A percentile compares a stretch with the other conserved stretches of the same genome.
phyloP scores from a whole-genome alignment of 768 basidiomycete genomes.

The Mycena polygramma region DNA sequence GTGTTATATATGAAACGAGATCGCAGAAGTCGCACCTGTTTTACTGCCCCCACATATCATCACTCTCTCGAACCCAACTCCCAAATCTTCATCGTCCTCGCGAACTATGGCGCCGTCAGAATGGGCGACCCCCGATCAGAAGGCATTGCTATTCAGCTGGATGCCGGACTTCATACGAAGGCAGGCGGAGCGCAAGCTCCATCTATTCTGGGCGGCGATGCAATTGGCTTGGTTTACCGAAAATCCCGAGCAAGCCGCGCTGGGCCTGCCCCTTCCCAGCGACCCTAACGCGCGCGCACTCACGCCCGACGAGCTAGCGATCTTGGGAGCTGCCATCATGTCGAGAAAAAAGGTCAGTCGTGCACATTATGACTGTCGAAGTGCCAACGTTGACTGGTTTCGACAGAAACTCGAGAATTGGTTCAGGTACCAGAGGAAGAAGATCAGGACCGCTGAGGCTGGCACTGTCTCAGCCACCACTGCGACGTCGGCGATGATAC shows the following conservation, averaged over 20 bases:
- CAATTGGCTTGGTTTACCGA: neutral
- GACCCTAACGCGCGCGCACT: neutral
- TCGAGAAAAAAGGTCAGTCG: neutral
- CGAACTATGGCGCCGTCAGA: neutral
- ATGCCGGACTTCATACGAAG: constrained; percentile 12
- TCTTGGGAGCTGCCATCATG: neutral
- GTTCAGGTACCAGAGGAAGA: constrained; percentile 4
- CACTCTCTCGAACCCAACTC: too few relatives aligned
- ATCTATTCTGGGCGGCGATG: constrained; percentile 18
- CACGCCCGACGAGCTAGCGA: neutral
- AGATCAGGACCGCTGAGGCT: neutral
- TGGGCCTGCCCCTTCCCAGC: neutral
- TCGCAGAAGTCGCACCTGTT: neutral
- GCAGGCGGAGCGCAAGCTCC: constrained; percentile 5
- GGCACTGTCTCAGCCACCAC: neutral
- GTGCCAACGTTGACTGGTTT: too few relatives aligned
- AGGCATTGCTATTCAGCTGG: neutral
- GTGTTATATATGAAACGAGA: too few relatives aligned
- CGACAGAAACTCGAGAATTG: neutral
- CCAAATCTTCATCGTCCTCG: neutral
- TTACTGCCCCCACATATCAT: neutral
- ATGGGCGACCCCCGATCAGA: neutral
- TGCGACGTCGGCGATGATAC: neutral
- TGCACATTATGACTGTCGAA: too few relatives aligned
- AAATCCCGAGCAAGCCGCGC: neutral